A percentile compares a stretch with the other conserved stretches of the same genome.
Conservation (phyloP, 495 filamentous ascomycete species). For the Penicillium egyptiacum region DNA sequence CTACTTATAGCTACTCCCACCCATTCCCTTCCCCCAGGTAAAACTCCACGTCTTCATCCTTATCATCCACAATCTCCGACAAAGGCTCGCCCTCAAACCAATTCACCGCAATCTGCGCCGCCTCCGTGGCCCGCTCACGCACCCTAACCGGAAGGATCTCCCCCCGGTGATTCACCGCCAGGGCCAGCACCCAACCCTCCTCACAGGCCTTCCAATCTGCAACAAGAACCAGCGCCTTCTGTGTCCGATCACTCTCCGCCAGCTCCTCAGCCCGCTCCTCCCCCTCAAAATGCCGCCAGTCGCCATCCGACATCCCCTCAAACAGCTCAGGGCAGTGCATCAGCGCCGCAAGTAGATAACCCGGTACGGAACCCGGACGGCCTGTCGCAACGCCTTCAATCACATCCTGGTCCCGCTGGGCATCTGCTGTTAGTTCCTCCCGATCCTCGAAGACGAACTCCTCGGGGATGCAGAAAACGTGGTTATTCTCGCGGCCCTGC, state of each 20-base stretch:
- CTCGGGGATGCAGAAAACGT: conserved; percentile 4
- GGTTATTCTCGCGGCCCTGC: neutral
- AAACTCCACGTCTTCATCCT: conserved; percentile 13
- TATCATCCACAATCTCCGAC: conserved; percentile 10
- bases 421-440: conserved; percentile 5
- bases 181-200: conserved; percentile 19
- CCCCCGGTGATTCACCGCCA: conserved; percentile 18
- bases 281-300: conserved; percentile 1
- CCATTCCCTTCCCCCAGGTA: conserved; percentile 15
- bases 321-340: conserved; percentile 23
- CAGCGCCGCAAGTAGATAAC: conserved; percentile 12
- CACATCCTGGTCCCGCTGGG: neutral
- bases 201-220: conserved; percentile 24
- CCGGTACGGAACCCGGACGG: conserved; percentile 8
- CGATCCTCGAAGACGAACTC: conserved; percentile 13
- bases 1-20: conserved; percentile 14
- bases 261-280: conserved; percentile 3
- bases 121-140: conserved; percentile 6
- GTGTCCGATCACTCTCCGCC: neutral
- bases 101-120: conserved; percentile 2
- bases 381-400: conserved; percentile 9
- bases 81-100: conserved; percentile 16
- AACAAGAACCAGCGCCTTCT: conserved; percentile 14
- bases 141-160: conserved; percentile 18
- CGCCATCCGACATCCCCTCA: conserved; percentile 7